These are phyloP conservation scores for Sporobolus alterniflorus DNA, from an alignment of 202 grass and related monocot species.

Conservation along the genomic window DNA sequence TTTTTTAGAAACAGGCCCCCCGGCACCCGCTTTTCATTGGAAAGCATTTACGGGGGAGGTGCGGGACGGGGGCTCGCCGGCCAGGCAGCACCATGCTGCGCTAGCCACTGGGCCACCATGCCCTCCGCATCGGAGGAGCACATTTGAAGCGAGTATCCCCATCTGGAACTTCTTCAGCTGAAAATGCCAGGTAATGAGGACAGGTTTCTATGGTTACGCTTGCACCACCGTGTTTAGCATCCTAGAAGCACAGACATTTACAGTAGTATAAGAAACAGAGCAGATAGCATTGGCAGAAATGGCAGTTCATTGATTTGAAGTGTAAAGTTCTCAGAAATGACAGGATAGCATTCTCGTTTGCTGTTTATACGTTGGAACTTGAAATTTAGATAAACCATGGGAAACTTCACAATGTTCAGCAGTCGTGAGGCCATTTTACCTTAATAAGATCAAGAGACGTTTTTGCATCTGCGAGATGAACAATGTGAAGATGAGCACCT, in stretches of 20 bases:
- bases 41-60: no score
- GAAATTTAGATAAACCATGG: background rate
- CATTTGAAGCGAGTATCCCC: constrained; percentile 96
- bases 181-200: constrained; percentile 95
- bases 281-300: background rate
- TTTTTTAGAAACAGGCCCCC: no score
- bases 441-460: constrained; percentile 75
- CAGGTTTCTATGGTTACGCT: constrained; percentile 89
- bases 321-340: no score
- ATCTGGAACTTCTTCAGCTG: constrained; percentile 79
- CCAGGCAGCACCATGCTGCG: no score
- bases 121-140: no score
- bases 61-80: no score
- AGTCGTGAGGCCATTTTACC: constrained; percentile 55
- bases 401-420: background rate
- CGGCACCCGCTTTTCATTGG: no score
- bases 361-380: no score
- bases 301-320: no score
- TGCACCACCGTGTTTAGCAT: constrained; percentile 68
- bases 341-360: no score
- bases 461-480: constrained; percentile 90
- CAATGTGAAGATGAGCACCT: constrained; percentile 94
- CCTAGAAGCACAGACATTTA: constrained; percentile 43
- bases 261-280: background rate
- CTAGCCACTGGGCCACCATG: no score